A percentile compares a stretch with the other conserved stretches of the same genome.
These are phyloP conservation scores for Cucurbita ficifolia DNA, from an alignment of 306 rosid species.

Conservation along the genomic window DNA sequence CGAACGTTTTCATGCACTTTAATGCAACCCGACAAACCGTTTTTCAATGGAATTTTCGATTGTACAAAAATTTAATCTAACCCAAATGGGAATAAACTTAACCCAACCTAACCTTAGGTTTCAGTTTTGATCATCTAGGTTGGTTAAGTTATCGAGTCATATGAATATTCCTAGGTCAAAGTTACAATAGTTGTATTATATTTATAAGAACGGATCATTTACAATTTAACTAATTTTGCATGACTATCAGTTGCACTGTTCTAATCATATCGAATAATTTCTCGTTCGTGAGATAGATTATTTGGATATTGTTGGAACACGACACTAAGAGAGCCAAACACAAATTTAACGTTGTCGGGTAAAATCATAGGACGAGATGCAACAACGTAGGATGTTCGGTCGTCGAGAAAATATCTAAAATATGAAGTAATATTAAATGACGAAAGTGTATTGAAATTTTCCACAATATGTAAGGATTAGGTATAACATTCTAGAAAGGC, in stretches of 20 bases:
- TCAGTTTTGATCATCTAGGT: too few relatives aligned
- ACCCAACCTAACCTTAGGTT: too few relatives aligned
- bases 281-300: fast-evolving
- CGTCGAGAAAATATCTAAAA: conserved; percentile 9
- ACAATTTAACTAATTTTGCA: too few relatives aligned
- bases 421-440: conserved; percentile 12
- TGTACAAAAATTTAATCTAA: too few relatives aligned
- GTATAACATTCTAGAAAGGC: neutral
- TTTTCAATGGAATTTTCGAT: too few relatives aligned
- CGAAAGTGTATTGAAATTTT: conserved; percentile 7
- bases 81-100: too few relatives aligned
- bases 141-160: too few relatives aligned
- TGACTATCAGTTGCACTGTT: neutral
- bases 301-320: neutral
- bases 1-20: neutral
- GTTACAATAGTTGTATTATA: too few relatives aligned
- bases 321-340: neutral
- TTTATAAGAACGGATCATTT: too few relatives aligned
- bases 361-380: conserved; percentile 5
- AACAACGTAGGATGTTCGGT: conserved; percentile 17
- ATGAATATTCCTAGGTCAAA: too few relatives aligned
- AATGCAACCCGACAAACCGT: too few relatives aligned
- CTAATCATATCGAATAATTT: neutral
- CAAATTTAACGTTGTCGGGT: neutral
- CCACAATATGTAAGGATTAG: neutral